phyloP scores from a whole-genome alignment of 306 rosid species.

The Pterocarpus macrocarpus region DNA sequence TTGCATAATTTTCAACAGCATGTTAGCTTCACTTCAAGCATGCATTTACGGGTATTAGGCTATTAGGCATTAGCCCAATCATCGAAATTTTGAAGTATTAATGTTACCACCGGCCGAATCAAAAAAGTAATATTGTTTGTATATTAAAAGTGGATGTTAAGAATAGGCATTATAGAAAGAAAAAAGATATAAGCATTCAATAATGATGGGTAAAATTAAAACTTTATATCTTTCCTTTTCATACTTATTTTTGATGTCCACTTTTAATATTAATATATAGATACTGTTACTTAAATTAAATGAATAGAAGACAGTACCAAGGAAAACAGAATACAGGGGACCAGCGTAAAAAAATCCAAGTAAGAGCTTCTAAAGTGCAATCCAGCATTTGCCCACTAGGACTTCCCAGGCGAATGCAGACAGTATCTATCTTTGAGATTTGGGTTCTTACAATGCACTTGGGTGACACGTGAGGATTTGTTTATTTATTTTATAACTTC shows the following conservation, averaged over 20 bases:
- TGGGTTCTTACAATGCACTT: slow-evolving; percentile 37
- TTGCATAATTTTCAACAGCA: background rate
- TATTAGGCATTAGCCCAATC: background rate
- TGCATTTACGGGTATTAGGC: background rate
- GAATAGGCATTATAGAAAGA: too few species aligned
- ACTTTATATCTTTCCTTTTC: too few species aligned
- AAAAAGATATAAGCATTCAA: too few species aligned
- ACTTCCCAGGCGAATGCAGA: background rate
- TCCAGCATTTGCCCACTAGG: slow-evolving; percentile 17
- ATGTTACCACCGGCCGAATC: too few species aligned
- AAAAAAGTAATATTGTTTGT: too few species aligned
- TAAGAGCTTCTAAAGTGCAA: slow-evolving; percentile 26
- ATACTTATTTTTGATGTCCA: too few species aligned
- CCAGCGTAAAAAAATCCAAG: background rate
- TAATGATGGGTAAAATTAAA: too few species aligned
- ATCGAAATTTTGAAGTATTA: background rate
- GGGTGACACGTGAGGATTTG: slow-evolving; percentile 26
- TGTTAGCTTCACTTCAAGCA: slow-evolving; percentile 7
- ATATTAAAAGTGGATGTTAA: too few species aligned
- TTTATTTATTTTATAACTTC: slow-evolving; percentile 16
- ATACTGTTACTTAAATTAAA: background rate
- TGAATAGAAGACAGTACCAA: background rate
- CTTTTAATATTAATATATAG: too few species aligned
- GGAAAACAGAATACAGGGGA: background rate
- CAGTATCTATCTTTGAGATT: slow-evolving; percentile 2